Evolutionary conservation across 164 flowering plant genomes (phyloP), one percentile per base, ranked within the genome.

Genomic region (Chimonanthus praecox): DNA sequence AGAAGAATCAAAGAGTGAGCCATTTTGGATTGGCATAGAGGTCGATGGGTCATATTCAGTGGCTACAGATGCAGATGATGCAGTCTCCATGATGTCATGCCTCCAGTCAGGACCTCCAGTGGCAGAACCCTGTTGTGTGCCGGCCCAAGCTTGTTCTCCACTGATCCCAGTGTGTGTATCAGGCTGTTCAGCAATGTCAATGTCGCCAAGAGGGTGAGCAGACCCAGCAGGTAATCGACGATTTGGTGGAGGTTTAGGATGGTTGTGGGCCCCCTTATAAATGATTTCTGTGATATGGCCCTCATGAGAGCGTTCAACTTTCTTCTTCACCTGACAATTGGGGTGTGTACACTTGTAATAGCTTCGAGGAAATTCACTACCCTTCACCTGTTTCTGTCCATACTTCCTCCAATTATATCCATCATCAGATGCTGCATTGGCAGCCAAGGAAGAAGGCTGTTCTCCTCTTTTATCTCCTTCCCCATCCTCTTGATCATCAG

Each of bases 321-420:
- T 94, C 76, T 94, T 94, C 87, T 90, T 94, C 60, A 92, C 97
- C 51, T 80, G 96, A 76, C 98, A 94, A 77, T 85, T 85, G 54
- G 87, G 86, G 78, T 92, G 90, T 8, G 98, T 94, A 77, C 97
- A 92, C 80, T 90, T 92, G 84, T 86, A 92, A 75, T 92, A 92
- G 76, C 97, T 89, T 58, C 97, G 84, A 0, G 98, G 98, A 77
- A 76, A 92, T 72, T 93, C 98, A 47, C 98, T 91, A 3, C 98
- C 98, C 79, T 91, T 93, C 3, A 93, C 98, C 76, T 90, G 95
- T 76, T 93, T 93, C 75, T 93, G 98, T 68, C 98, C 98, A 75
- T 93, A 93, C 80, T 93, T 93, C 78, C 97, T 85, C 98, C 98
- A 93, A 72, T 91, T 91, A 80, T 84, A 92, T 47, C 89, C 97